phyloP scores from a whole-genome alignment of 2,329 filamentous ascomycete genomes.

The Xylariales sp. region DNA sequence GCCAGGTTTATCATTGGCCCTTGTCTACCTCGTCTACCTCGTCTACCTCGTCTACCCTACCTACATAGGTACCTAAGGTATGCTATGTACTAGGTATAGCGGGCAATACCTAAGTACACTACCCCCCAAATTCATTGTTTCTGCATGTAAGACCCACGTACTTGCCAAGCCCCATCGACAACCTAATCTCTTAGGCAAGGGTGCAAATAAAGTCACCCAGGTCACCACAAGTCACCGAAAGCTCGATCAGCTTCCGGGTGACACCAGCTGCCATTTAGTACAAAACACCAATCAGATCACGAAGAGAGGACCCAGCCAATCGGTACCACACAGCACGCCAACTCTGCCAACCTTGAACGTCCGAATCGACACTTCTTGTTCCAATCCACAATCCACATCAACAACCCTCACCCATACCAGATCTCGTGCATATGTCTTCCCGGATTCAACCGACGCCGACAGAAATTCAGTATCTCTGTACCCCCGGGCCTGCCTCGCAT shows the following conservation, averaged over 20 bases:
- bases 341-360: neutral
- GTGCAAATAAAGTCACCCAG: too few species aligned
- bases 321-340: neutral
- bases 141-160: constrained; percentile 19
- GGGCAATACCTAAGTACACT: too few species aligned
- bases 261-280: constrained; percentile 7
- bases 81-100: too few species aligned
- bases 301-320: neutral
- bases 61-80: too few species aligned
- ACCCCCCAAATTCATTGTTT: neutral
- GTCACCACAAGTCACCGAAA: neutral
- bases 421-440: constrained; percentile 17
- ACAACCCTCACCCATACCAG: constrained; percentile 15
- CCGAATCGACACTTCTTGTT: constrained; percentile 7
- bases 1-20: neutral
- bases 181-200: neutral
- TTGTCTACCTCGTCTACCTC: neutral
- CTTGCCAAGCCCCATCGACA: constrained; percentile 2
- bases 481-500: neutral
- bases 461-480: constrained; percentile 1
- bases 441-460: neutral
- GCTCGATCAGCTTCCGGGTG: constrained; percentile 5
- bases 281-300: neutral
- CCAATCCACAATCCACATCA: neutral
- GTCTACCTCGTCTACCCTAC: too few species aligned